phyloP scores from a whole-genome alignment of 371 early-diverging fungal genomes.

The Sporodiniella umbellata region DNA sequence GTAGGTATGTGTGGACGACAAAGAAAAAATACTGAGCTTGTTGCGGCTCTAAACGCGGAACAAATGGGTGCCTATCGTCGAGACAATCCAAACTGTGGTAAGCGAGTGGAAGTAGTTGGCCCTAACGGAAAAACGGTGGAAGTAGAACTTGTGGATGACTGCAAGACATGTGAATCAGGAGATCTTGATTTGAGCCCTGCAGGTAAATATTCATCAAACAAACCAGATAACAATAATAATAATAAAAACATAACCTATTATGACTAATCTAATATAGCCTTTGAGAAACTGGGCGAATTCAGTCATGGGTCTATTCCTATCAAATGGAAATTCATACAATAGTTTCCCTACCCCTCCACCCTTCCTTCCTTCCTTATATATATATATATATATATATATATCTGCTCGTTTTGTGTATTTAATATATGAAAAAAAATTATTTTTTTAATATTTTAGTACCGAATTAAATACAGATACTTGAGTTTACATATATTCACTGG shows the following conservation, averaged over 20 bases:
- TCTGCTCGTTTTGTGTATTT: too few relatives aligned
- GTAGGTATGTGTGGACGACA: conserved; percentile 31
- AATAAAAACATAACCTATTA: not conserved
- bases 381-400: too few relatives aligned
- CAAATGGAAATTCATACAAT: conserved; percentile 25
- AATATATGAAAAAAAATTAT: too few relatives aligned
- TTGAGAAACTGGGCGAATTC: conserved; percentile 30
- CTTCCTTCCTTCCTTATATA: too few relatives aligned
- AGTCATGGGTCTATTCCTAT: conserved; percentile 25
- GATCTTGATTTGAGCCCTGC: conserved; percentile 37
- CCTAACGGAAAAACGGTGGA: conserved; percentile 35
- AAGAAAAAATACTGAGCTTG: conserved; percentile 26
- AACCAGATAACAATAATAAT: too few relatives aligned
- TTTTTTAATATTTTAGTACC: too few relatives aligned
- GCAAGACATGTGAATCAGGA: conserved; percentile 30
- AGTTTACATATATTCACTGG: too few relatives aligned
- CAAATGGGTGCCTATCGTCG: conserved; percentile 21
- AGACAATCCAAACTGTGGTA: conserved; percentile 45
- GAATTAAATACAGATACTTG: too few relatives aligned
- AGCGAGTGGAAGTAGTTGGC: conserved; percentile 36
- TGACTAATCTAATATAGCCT: conserved; percentile 12
- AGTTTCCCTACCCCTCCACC: too few relatives aligned
- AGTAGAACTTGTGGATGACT: conserved; percentile 45
- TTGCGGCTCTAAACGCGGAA: conserved; percentile 32
- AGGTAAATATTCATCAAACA: too few relatives aligned